phyloP scores from a whole-genome alignment of 768 basidiomycete genomes.

The Hypholoma sublateritium region DNA sequence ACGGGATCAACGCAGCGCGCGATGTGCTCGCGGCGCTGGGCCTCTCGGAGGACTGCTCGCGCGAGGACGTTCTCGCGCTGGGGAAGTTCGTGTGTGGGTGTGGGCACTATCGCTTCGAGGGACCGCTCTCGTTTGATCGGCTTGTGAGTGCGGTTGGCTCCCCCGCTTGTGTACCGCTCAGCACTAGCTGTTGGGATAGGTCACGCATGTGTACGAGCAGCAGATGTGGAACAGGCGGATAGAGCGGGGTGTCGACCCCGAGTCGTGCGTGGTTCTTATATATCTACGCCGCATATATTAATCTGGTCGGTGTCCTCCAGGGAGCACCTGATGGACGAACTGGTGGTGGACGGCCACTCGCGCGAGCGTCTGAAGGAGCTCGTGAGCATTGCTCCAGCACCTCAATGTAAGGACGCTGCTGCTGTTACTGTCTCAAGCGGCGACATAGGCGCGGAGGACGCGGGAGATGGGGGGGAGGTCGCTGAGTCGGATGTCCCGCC shows the following conservation, averaged over 20 bases:
- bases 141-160: neutral
- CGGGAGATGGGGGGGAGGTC: neutral
- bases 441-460: neutral
- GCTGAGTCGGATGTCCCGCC: neutral
- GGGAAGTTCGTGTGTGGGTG: slow-evolving; percentile 2
- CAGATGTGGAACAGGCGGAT: neutral
- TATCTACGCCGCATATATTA: neutral
- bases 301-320: neutral
- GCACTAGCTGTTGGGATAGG: neutral
- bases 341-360: slow-evolving; percentile 1
- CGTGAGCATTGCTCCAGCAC: neutral
- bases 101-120: neutral
- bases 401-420: neutral
- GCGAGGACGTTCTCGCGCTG: neutral
- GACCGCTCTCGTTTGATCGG: neutral
- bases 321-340: neutral
- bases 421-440: neutral
- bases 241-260: neutral
- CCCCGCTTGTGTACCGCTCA: neutral
- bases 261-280: neutral
- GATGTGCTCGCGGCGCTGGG: neutral
- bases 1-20: neutral
- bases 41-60: neutral
- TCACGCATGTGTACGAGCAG: slow-evolving; percentile 3
- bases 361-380: neutral